phyloP scores from a whole-genome alignment of 2,329 filamentous ascomycete species.

The Aspergillus sp. region DNA sequence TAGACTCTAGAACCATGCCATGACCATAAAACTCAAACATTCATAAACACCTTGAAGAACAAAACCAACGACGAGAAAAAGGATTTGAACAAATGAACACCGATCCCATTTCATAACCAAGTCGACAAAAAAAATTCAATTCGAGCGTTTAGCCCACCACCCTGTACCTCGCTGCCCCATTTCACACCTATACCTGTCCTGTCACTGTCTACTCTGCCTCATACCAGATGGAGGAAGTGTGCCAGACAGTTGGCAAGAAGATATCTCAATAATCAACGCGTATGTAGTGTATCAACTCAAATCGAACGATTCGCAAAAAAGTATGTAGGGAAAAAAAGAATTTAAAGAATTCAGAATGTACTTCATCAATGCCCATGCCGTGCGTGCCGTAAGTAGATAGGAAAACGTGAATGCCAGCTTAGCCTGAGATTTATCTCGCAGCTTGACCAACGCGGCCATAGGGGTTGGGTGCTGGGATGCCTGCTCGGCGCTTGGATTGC shows the following conservation, averaged over 20 bases:
- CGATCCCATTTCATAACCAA: not conserved
- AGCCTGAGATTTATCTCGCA: slow-evolving; percentile 1
- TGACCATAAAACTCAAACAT: not conserved
- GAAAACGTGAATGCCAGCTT: not conserved
- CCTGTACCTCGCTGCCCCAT: too few species aligned
- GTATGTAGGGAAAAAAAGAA: not conserved
- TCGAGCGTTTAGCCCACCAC: not conserved
- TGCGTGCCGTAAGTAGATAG: not conserved
- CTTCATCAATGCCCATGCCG: not conserved
- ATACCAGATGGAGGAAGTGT: not conserved
- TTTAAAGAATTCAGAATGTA: not conserved
- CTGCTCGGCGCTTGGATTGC: slow-evolving; percentile 44
- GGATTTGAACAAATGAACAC: not conserved
- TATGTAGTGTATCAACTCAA: not conserved
- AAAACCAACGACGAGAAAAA: not conserved
- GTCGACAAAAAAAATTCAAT: not conserved
- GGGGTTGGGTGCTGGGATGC: slow-evolving; percentile 39
- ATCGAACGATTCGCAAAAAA: not conserved
- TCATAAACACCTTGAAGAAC: not conserved
- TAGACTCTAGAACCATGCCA: not conserved
- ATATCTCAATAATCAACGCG: not conserved
- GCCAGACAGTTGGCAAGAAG: not conserved
- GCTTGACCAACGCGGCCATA: slow-evolving; percentile 20
- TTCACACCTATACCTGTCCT: too few species aligned
- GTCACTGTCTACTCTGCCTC: too few species aligned